A percentile compares a stretch with the other conserved stretches of the same genome.
phyloP scores from a whole-genome alignment of 441 rosid species.

The Erodium trifolium region DNA sequence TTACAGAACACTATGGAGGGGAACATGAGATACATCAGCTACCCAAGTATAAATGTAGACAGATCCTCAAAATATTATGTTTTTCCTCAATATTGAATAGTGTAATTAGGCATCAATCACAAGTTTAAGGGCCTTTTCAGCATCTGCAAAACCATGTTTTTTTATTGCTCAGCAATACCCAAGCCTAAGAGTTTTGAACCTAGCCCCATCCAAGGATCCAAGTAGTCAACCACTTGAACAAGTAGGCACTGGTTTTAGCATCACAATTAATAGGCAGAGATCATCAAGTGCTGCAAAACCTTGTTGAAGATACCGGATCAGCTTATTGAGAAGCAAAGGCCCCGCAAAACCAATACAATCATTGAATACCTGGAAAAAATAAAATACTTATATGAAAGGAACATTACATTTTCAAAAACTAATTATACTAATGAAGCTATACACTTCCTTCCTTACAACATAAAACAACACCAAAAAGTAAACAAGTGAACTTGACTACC shows the following conservation, averaged over 20 bases:
- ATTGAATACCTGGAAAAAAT: conserved; percentile 55
- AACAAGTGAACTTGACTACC: not conserved
- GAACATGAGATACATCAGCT: too few species aligned
- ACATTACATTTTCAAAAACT: not conserved
- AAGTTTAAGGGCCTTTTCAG: not conserved
- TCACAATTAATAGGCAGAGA: conserved; percentile 8
- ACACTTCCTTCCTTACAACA: not conserved
- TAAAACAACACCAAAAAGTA: not conserved
- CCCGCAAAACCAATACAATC: conserved; percentile 80
- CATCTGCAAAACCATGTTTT: not conserved
- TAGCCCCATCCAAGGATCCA: not conserved
- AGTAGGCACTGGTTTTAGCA: conserved; percentile 3
- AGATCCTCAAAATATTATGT: not conserved
- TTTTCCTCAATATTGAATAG: not conserved
- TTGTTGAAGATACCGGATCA: conserved; percentile 74
- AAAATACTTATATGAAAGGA: conserved; percentile 10
- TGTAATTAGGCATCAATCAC: not conserved
- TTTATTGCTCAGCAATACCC: not conserved
- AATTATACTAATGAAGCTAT: not conserved
- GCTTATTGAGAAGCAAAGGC: conserved; percentile 81
- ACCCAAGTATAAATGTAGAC: not conserved
- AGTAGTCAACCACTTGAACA: not conserved
- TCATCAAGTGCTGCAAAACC: conserved; percentile 34
- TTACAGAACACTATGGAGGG: too few species aligned
- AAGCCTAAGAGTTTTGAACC: not conserved